These are phyloP conservation scores for Candolleomyces efflorescens DNA, from an alignment of 768 basidiomycete genomes.

Conservation along the genomic window DNA sequence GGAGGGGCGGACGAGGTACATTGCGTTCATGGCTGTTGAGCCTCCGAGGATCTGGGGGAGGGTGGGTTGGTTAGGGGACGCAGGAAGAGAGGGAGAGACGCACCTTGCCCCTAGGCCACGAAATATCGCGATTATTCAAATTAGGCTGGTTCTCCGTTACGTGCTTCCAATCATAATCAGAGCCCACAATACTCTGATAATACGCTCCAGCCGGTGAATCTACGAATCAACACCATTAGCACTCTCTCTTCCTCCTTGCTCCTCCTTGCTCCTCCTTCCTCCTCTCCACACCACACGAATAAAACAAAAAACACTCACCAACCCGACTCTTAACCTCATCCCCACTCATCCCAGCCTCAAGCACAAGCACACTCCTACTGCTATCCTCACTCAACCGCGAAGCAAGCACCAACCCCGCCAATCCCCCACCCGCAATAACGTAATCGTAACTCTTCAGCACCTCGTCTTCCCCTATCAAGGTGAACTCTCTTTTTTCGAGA, in stretches of 20 bases:
- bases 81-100: background rate
- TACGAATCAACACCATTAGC: background rate
- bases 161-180: slow-evolving; percentile 49
- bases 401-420: slow-evolving; percentile 28
- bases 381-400: slow-evolving; percentile 30
- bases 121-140: slow-evolving; percentile 33
- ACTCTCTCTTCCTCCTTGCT: too few species aligned
- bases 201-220: slow-evolving; percentile 36
- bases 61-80: background rate
- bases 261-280: too few species aligned
- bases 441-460: slow-evolving; percentile 43
- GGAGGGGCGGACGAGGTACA: slow-evolving; percentile 53
- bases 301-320: slow-evolving; percentile 17
- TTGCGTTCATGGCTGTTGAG: slow-evolving; percentile 58
- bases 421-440: slow-evolving; percentile 35
- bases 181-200: slow-evolving; percentile 39
- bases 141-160: slow-evolving; percentile 37
- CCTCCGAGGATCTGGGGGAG: slow-evolving; percentile 44
- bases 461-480: slow-evolving; percentile 10
- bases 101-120: slow-evolving; percentile 57
- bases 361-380: slow-evolving; percentile 30
- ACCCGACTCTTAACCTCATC: slow-evolving; percentile 25
- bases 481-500: slow-evolving; percentile 1
- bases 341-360: slow-evolving; percentile 34
- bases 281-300: too few species aligned